phyloP scores from a whole-genome alignment of 192 early-diverging fungal genomes.

The Coemansia sp. region DNA sequence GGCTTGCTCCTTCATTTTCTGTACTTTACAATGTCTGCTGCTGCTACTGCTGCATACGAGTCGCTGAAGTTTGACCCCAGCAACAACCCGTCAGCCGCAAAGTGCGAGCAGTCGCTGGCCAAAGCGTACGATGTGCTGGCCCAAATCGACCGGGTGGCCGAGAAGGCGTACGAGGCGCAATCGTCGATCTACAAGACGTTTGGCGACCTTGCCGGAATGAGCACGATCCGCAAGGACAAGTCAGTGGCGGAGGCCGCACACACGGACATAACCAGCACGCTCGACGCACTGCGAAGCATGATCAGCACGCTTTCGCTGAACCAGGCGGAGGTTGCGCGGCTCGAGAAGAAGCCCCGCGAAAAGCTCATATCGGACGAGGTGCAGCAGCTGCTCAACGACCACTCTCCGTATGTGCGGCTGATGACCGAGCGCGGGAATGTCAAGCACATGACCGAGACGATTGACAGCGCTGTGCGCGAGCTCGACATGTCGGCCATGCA shows the following conservation, averaged over 20 bases:
- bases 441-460: conserved; percentile 21
- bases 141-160: conserved; percentile 23
- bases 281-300: conserved; percentile 47
- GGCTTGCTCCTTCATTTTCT: no score
- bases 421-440: conserved; percentile 41
- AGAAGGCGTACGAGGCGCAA: conserved; percentile 52
- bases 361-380: conserved; percentile 46
- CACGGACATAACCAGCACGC: conserved; percentile 40
- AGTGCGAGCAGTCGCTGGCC: conserved; percentile 8
- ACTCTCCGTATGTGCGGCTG: conserved; percentile 41
- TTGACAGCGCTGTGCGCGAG: conserved; percentile 38
- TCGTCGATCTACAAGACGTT: conserved; percentile 48
- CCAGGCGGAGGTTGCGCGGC: conserved; percentile 28
- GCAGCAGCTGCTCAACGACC: conserved; percentile 28
- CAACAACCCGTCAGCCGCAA: neutral
- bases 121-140: conserved; percentile 2
- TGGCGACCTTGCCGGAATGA: conserved; percentile 46
- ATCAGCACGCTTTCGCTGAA: conserved; percentile 31
- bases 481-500: conserved; percentile 50
- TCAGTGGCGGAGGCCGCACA: conserved; percentile 46
- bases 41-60: neutral
- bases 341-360: conserved; percentile 50
- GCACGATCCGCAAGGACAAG: conserved; percentile 53
- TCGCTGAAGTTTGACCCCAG: neutral
- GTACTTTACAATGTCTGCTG: no score